A percentile compares a stretch with the other conserved stretches of the same genome.
phyloP scores from a whole-genome alignment of 352 stramenopile genomes.

The Discostella stelligera region DNA sequence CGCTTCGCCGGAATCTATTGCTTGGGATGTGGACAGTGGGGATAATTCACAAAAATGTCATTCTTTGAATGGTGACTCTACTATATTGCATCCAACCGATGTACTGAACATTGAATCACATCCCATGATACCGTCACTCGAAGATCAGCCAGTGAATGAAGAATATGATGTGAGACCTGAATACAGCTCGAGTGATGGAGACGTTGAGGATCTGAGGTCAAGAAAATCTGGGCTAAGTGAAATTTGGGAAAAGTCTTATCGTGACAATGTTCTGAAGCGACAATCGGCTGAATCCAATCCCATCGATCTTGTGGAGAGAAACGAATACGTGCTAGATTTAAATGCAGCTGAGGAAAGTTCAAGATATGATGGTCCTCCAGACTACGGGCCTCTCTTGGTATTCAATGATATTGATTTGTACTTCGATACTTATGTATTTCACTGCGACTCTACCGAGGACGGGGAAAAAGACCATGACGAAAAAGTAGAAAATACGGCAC shows the following conservation, averaged over 20 bases:
- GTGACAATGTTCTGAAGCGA: constrained; percentile 21
- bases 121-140: background rate
- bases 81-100: background rate
- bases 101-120: constrained; percentile 4
- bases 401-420: constrained; percentile 72
- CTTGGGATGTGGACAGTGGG: background rate
- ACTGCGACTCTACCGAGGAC: constrained; percentile 11
- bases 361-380: constrained; percentile 59
- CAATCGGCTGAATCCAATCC: constrained; percentile 10
- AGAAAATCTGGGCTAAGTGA: constrained; percentile 35
- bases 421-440: constrained; percentile 74
- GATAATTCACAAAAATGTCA: background rate
- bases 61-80: background rate
- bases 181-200: background rate
- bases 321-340: constrained; percentile 31
- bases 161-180: background rate
- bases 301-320: constrained; percentile 1
- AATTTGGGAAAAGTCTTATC: constrained; percentile 46
- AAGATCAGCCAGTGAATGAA: background rate
- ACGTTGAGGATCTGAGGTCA: constrained; percentile 5
- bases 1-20: constrained; percentile 12
- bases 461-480: constrained; percentile 11
- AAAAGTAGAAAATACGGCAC: constrained; percentile 9
- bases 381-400: constrained; percentile 52
- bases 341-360: constrained; percentile 57